Evolutionary conservation across 2,329 filamentous ascomycete genomes (phyloP), one percentile per base, ranked within the genome.

Genomic region (Paraphaeosphaeria minitans): DNA sequence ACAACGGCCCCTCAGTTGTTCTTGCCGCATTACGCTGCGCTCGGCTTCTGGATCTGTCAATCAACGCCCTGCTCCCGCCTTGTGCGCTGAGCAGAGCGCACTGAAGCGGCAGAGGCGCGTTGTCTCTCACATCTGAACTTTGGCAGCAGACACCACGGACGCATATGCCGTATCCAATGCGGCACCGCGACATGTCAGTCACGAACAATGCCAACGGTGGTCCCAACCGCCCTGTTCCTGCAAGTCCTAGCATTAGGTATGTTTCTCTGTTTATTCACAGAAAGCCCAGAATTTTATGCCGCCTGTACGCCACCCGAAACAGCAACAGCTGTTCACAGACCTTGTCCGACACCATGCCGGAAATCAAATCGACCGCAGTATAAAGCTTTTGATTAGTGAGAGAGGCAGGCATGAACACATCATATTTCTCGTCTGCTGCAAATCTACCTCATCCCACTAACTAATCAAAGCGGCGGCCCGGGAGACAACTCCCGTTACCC

Each of bases 21-120:
- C 16, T n/a, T 39, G 31, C 31, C 2, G 12, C 8, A n/a, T 16
- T 37, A 37, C 31, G 9, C 21, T 27, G 21, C 21, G 12, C 12
- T 4, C 22, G 7, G 48, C 48, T 51, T 27, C 31, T 50, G 47
- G 31, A 39, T 24, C 24, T 21, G 31, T 37, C 4, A 19, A 21
- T 14, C 46, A n/a, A 12, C 47, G 47, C 47, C 24, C 31, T 50
- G 47, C 47, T 50, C 31, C 31, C 47, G 31, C 47, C 19, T 50
- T 14, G 47, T 33, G 27, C 46, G 47, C 31, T 50, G 29, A 22
- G 19, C 47, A 14, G 8, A 22, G 47, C 47, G 47, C 46, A 21
- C 24, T 27, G 14, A 27, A 27, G 16, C 35, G 7, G 13, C 35
- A n/a, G 19, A 31, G 16, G 16, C 29, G 27, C 35, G 46, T 19